These are phyloP conservation scores for Paralagenidium karlingii DNA, from an alignment of 352 stramenopile genomes.

Conservation along the genomic window DNA sequence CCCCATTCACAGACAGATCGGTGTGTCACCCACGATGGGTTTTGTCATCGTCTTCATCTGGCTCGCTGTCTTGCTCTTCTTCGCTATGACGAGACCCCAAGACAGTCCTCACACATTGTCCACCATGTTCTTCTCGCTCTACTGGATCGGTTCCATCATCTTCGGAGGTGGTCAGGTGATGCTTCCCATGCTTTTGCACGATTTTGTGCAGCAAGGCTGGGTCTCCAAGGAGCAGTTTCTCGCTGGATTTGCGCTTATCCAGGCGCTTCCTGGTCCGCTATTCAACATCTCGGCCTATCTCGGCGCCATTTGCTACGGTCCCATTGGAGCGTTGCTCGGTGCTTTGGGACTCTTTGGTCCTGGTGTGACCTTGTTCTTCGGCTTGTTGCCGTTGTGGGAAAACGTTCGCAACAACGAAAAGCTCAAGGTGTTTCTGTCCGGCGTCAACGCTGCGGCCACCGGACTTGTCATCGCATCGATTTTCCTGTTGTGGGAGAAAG, in stretches of 20 bases:
- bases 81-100: slow-evolving; percentile 35
- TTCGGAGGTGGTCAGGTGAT: slow-evolving; percentile 93
- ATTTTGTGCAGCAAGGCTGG: slow-evolving; percentile 79
- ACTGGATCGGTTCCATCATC: slow-evolving; percentile 91
- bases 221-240: slow-evolving; percentile 89
- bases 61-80: slow-evolving; percentile 46
- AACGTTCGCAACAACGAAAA: slow-evolving; percentile 66
- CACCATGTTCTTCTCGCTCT: slow-evolving; percentile 87
- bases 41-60: slow-evolving; percentile 69
- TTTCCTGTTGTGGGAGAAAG: slow-evolving; percentile 81
- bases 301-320: slow-evolving; percentile 73
- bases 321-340: slow-evolving; percentile 81
- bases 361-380: slow-evolving; percentile 86
- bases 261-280: slow-evolving; percentile 87
- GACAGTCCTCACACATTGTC: slow-evolving; percentile 21
- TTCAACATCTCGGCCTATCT: slow-evolving; percentile 95
- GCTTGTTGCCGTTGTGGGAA: slow-evolving; percentile 87
- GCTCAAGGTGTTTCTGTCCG: slow-evolving; percentile 83
- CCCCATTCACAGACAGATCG: slow-evolving; percentile 55
- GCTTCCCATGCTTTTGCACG: slow-evolving; percentile 78
- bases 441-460: slow-evolving; percentile 85
- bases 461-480: slow-evolving; percentile 85
- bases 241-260: slow-evolving; percentile 86
- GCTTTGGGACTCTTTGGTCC: slow-evolving; percentile 86
- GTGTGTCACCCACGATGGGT: slow-evolving; percentile 72